A percentile compares a stretch with the other conserved stretches of the same genome.
Evolutionary conservation across 805 yeast species (phyloP).

Genomic region (Saturnispora serradocipensis): DNA sequence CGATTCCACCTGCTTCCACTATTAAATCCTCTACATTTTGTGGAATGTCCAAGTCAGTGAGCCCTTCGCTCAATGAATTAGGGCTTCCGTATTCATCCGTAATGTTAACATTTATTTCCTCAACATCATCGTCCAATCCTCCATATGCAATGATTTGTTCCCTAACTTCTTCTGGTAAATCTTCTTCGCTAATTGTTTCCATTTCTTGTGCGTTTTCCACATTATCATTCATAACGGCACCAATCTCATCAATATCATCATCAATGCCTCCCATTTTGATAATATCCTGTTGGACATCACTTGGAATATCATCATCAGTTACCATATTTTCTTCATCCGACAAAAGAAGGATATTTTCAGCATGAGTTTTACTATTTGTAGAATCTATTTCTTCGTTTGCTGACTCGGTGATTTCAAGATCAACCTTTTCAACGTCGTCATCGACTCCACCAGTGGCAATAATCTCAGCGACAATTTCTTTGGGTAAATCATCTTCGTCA

Average conservation of each 20-base stretch:
- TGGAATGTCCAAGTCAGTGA: neutral
- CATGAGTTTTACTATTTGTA: slow-evolving; percentile 3
- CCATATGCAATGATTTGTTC: slow-evolving; percentile 3
- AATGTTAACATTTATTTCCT: slow-evolving; percentile 1
- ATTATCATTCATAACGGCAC: neutral
- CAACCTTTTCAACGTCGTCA: slow-evolving; percentile 8
- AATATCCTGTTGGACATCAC: neutral
- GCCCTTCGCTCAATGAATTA: neutral
- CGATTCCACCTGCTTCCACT: slow-evolving; percentile 1
- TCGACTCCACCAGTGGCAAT: slow-evolving; percentile 7
- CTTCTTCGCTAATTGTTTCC: neutral
- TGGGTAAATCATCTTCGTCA: slow-evolving; percentile 7
- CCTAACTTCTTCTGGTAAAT: neutral
- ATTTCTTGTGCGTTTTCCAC: neutral
- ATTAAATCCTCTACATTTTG: neutral
- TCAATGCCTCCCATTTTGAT: slow-evolving; percentile 1
- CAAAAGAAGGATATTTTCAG: neutral
- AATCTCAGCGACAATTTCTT: neutral
- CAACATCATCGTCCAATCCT: slow-evolving; percentile 3
- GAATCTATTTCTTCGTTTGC: slow-evolving; percentile 2
- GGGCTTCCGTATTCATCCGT: neutral
- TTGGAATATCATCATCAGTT: slow-evolving; percentile 7
- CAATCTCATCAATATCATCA: slow-evolving; percentile 1
- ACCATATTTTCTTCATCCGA: neutral
- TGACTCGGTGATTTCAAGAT: slow-evolving; percentile 10